phyloP scores from a whole-genome alignment of 129 eudicot species.

The Gnaphalium uliginosum region DNA sequence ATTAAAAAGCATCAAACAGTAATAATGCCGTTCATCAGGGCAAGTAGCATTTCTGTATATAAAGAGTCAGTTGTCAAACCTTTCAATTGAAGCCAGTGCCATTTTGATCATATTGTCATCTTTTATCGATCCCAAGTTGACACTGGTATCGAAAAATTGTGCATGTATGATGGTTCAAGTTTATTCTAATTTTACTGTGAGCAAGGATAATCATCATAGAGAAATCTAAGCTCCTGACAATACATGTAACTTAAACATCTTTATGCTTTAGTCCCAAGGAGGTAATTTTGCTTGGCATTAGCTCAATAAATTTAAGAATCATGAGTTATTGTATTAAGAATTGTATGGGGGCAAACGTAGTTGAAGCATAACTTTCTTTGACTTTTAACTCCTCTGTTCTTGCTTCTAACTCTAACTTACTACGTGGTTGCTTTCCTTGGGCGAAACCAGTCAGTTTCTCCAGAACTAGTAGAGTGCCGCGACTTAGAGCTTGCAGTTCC shows the following conservation, averaged over 20 bases:
- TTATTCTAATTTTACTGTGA: background rate
- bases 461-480: slow-evolving; percentile 81
- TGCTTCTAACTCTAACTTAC: slow-evolving; percentile 21
- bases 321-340: background rate
- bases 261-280: background rate
- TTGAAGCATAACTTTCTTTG: background rate
- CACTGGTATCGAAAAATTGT: background rate
- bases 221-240: background rate
- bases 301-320: background rate
- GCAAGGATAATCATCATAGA: background rate
- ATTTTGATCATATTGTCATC: background rate
- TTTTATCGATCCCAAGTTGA: background rate
- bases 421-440: slow-evolving; percentile 22
- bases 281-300: background rate
- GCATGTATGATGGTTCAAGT: background rate
- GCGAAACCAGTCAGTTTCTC: slow-evolving; percentile 79
- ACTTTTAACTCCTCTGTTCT: slow-evolving; percentile 4
- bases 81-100: background rate
- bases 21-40: background rate
- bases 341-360: background rate
- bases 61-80: background rate
- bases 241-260: background rate
- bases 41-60: background rate
- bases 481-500: slow-evolving; percentile 94
- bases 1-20: background rate